phyloP scores from a whole-genome alignment of 2,329 filamentous ascomycete genomes.

The Cladobotryum protrusum region DNA sequence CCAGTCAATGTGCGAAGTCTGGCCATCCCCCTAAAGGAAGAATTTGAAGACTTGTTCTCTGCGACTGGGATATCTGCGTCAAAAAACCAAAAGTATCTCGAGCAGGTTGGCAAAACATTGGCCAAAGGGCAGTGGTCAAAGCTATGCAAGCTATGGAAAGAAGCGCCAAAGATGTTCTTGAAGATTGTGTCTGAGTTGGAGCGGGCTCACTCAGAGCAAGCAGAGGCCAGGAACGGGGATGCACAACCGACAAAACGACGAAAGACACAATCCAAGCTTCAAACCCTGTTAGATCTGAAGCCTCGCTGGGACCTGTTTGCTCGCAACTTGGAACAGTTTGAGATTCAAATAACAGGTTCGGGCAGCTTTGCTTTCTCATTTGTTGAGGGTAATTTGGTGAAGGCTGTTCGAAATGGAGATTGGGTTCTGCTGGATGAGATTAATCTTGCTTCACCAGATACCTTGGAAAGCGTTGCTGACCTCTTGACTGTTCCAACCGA shows the following conservation, averaged over 20 bases:
- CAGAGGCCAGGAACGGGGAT: constrained; percentile 26
- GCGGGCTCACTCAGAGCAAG: constrained; percentile 36
- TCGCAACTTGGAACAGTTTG: constrained; percentile 67
- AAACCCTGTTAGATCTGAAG: constrained; percentile 50
- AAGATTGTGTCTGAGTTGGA: constrained; percentile 55
- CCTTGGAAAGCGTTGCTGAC: constrained; percentile 87
- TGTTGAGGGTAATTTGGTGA: constrained; percentile 91
- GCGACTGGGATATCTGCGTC: constrained; percentile 77
- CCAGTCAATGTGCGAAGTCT: constrained; percentile 86
- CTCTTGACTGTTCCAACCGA: constrained; percentile 69
- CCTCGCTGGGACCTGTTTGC: constrained; percentile 78
- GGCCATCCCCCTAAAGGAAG: constrained; percentile 83
- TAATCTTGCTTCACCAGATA: constrained; percentile 91
- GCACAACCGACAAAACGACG: constrained; percentile 63
- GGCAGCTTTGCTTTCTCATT: constrained; percentile 88
- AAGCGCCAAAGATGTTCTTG: constrained; percentile 82
- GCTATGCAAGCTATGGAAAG: constrained; percentile 78
- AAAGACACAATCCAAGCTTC: constrained; percentile 61
- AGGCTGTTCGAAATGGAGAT: constrained; percentile 90
- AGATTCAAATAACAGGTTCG: constrained; percentile 64
- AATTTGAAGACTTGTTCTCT: constrained; percentile 85
- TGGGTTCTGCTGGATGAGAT: constrained; percentile 98
- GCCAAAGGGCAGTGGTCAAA: constrained; percentile 82
- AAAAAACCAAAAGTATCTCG: constrained; percentile 82
- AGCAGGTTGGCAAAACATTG: constrained; percentile 72